Conservation (phyloP, 2,329 filamentous ascomycete genomes). For the Penicillium thymicola region DNA sequence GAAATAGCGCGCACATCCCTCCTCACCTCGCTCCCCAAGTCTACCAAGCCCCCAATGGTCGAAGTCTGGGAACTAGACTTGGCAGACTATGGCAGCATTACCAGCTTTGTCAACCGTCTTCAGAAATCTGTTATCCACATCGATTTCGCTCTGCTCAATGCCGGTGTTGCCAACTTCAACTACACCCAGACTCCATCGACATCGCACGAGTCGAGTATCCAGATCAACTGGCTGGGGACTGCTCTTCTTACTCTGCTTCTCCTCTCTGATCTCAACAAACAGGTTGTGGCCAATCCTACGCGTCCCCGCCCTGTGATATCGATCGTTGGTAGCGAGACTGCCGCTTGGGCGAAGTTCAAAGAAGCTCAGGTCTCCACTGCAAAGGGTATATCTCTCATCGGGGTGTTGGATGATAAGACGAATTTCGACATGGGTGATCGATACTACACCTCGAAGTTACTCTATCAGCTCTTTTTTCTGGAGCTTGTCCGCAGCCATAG, state of each 20-base stretch:
- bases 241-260: no score
- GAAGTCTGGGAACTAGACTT: conserved; percentile 50
- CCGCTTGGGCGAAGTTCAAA: not conserved
- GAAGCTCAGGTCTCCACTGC: not conserved
- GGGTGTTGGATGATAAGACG: not conserved
- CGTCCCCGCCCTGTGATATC: not conserved
- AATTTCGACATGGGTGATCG: not conserved
- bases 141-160: conserved; percentile 41
- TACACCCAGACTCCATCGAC: not conserved
- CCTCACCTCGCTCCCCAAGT: conserved; percentile 28
- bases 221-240: conserved; percentile 25
- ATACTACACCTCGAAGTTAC: not conserved
- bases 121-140: conserved; percentile 27
- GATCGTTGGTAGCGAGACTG: not conserved
- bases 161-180: conserved; percentile 27
- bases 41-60: conserved; percentile 27
- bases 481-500: no score
- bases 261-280: no score
- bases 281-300: no score
- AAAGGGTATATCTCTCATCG: no score
- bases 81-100: conserved; percentile 37
- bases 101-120: conserved; percentile 33
- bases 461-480: not conserved
- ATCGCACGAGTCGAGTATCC: conserved; percentile 23
- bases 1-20: conserved; percentile 45